Percentiles rank a stretch among this genome's conserved stretches.
phyloP scores from a whole-genome alignment of 192 early-diverging fungal species.

The Cetraspora pellucida region DNA sequence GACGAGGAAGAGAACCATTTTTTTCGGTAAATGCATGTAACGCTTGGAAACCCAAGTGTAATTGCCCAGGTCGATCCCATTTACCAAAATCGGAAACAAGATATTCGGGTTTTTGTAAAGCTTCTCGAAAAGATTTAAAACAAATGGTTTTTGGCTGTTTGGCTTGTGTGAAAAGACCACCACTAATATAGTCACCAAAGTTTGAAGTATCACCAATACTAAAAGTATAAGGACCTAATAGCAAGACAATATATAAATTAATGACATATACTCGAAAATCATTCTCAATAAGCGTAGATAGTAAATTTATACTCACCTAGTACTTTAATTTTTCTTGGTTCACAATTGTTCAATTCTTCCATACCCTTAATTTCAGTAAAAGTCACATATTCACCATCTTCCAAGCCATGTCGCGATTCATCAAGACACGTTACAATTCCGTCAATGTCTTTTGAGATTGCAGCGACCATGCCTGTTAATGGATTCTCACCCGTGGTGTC shows the following conservation, averaged over 20 bases:
- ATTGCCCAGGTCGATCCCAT: slow-evolving; percentile 93
- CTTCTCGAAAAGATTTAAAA: slow-evolving; percentile 78
- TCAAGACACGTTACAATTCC: slow-evolving; percentile 94
- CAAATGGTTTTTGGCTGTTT: slow-evolving; percentile 84
- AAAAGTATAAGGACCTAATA: slow-evolving; percentile 90
- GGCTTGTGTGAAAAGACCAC: slow-evolving; percentile 96
- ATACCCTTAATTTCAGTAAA: slow-evolving; percentile 95
- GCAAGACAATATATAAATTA: background rate
- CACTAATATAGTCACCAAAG: slow-evolving; percentile 74
- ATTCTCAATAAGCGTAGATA: background rate
- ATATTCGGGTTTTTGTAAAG: slow-evolving; percentile 80
- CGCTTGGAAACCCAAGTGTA: slow-evolving; percentile 94
- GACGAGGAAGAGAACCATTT: slow-evolving; percentile 75
- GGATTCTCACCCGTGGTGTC: slow-evolving; percentile 95
- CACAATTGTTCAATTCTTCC: slow-evolving; percentile 80
- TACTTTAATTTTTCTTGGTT: slow-evolving; percentile 82
- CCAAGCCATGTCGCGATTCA: slow-evolving; percentile 96
- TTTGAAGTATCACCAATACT: slow-evolving; percentile 88
- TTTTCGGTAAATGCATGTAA: slow-evolving; percentile 78
- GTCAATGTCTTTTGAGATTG: slow-evolving; percentile 71
- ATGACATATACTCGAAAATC: background rate
- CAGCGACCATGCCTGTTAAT: slow-evolving; percentile 89
- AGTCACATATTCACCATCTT: slow-evolving; percentile 94
- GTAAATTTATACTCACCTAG: slow-evolving; percentile 46
- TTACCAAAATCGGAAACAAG: slow-evolving; percentile 95